Conservation (phyloP, 306 rosid genomes). For the Echinosophora koreensis region DNA sequence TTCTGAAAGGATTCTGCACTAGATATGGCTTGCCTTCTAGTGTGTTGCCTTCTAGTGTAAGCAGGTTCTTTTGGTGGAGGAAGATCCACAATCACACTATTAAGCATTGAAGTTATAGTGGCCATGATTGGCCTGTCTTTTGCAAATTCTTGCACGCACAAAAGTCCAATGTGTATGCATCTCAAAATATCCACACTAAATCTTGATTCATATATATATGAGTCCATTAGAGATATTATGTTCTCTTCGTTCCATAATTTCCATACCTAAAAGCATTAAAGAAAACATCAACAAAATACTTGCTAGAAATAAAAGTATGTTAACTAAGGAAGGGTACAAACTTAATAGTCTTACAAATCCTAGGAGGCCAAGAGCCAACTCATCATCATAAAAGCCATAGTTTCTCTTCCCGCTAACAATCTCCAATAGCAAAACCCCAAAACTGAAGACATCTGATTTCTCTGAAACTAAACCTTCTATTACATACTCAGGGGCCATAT, state of each 20-base stretch:
- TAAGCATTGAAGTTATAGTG: conserved; percentile 41
- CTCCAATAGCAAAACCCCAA: conserved; percentile 22
- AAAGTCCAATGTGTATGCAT: conserved; percentile 48
- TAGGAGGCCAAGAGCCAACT: not conserved
- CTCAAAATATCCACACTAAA: not conserved
- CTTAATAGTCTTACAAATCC: conserved; percentile 45
- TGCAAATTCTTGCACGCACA: too few relatives aligned
- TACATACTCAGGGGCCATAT: conserved; percentile 38
- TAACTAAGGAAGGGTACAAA: not conserved
- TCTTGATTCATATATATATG: not conserved
- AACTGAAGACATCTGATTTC: conserved; percentile 38
- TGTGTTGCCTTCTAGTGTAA: too few relatives aligned
- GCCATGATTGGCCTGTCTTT: conserved; percentile 44
- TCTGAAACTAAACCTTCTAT: not conserved
- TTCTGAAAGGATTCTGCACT: too few relatives aligned
- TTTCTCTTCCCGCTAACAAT: conserved; percentile 23
- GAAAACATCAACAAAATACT: too few relatives aligned
- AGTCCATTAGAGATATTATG: conserved; percentile 16
- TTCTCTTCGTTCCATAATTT: conserved; percentile 43
- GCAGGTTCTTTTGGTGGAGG: not conserved
- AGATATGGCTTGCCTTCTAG: too few relatives aligned
- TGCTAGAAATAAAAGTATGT: too few relatives aligned
- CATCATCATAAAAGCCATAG: not conserved
- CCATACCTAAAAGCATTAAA: conserved; percentile 51
- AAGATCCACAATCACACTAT: conserved; percentile 39